These are phyloP conservation scores for Scheffersomyces stipitis DNA, from an alignment of 805 yeast genomes.

Conservation along the genomic window DNA sequence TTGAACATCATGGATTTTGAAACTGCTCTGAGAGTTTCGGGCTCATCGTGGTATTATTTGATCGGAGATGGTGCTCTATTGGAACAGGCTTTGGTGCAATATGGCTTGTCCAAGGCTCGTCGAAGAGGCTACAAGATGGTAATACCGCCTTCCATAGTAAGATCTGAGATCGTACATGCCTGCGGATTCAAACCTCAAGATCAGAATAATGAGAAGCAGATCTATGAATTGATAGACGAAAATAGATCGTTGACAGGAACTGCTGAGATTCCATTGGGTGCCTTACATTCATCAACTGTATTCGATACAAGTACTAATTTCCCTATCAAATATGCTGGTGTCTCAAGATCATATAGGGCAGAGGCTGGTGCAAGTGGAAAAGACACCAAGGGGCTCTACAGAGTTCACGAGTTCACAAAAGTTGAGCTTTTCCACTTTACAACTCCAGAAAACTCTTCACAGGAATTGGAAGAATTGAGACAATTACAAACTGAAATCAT, in stretches of 20 bases:
- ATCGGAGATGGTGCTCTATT: conserved; percentile 81
- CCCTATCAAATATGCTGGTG: conserved; percentile 70
- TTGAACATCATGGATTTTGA: conserved; percentile 68
- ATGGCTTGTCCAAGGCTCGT: conserved; percentile 67
- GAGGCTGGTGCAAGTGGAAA: conserved; percentile 97
- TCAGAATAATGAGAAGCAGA: conserved; percentile 80
- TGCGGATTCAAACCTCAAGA: conserved; percentile 97
- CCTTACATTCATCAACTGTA: conserved; percentile 56
- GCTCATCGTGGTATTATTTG: conserved; percentile 86
- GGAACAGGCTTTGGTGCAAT: conserved; percentile 88
- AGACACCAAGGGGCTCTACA: conserved; percentile 86
- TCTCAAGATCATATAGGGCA: conserved; percentile 85
- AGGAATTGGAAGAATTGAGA: conserved; percentile 59
- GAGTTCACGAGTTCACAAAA: conserved; percentile 96
- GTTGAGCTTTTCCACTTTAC: conserved; percentile 87
- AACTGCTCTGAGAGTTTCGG: conserved; percentile 73
- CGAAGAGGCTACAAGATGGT: conserved; percentile 65
- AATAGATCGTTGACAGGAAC: conserved; percentile 82
- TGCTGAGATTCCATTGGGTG: conserved; percentile 94
- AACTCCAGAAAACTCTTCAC: conserved; percentile 42
- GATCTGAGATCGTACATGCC: conserved; percentile 72
- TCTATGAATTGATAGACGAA: conserved; percentile 60
- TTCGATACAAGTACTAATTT: conserved; percentile 37
- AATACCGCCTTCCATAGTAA: conserved; percentile 84
- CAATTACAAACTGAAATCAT: conserved; percentile 66